phyloP scores from a whole-genome alignment of 1,284 basidiomycete species.

The Cutaneotrichosporon cyanovorans region DNA sequence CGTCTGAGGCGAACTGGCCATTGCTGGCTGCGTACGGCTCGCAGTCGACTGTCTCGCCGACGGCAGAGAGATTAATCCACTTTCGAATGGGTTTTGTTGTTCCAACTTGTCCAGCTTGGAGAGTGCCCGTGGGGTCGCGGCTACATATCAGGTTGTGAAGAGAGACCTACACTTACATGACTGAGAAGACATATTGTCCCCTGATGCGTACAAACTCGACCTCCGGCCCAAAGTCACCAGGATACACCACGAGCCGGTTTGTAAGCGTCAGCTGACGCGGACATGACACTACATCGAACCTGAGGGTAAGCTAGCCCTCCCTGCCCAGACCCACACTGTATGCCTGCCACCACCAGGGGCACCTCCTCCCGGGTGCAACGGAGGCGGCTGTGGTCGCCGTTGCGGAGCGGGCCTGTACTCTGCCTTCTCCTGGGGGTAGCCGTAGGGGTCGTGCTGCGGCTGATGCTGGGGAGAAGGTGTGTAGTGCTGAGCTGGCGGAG shows the following conservation, averaged over 20 bases:
- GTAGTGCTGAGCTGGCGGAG: conserved; percentile 3
- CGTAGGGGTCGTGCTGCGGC: conserved; percentile 2
- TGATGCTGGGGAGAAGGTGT: background rate
- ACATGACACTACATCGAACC: conserved; percentile 44
- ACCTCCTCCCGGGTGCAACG: conserved; percentile 2
- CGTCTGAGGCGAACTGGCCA: conserved; percentile 62
- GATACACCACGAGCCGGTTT: conserved; percentile 74
- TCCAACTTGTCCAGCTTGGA: conserved; percentile 59
- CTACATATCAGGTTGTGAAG: background rate
- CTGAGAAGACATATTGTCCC: conserved; percentile 60
- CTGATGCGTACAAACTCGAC: conserved; percentile 66
- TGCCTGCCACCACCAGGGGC: conserved; percentile 15
- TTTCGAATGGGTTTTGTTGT: conserved; percentile 52
- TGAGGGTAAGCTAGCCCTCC: background rate
- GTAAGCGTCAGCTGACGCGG: conserved; percentile 58
- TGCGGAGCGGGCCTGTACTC: conserved; percentile 7
- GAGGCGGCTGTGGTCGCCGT: conserved; percentile 5
- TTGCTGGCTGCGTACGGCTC: conserved; percentile 58
- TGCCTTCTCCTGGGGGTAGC: conserved; percentile 15
- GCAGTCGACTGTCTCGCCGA: conserved; percentile 67
- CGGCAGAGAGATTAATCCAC: conserved; percentile 75
- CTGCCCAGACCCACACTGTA: conserved; percentile 28
- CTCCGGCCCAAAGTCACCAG: conserved; percentile 58
- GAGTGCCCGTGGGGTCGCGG: conserved; percentile 64
- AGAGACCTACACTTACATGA: conserved; percentile 39